Base-by-base conservation (phyloP, 108 stramenopile genomes). In the Pseudonitzschia delicatissima region DNA sequence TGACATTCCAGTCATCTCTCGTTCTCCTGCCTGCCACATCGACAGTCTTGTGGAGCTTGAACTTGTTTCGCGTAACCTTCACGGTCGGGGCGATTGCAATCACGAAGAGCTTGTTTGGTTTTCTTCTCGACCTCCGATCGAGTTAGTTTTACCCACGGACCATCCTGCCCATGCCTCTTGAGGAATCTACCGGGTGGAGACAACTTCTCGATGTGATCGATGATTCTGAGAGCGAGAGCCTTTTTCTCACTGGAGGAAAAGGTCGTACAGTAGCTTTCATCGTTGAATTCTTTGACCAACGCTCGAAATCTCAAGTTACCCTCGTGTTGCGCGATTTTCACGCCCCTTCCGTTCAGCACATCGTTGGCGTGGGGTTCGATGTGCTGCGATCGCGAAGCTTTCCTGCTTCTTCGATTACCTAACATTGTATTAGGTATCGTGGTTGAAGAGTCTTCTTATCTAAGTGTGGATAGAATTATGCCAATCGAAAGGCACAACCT, bases 141-240 rank as follows among this genome's bases (percentile, higher is more conserved):
- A 36, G 59, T 81, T 7, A 92, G 76, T 58, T 81, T 79, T 66
- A 86, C 87, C 88, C 88, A 89, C 25, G 85, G 85, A 1, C 87
- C 88, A 35, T 76, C 68, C n/a, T 87, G 73, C 8, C 85, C 82
- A 58, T 73, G 72, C 9, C 88, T 68, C 62, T 86, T 85, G 47
- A 92, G 77, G 66, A 92, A 92, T 21, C 91, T 64, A 17, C 91
- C 91, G 1, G 91, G 88, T 20, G 91, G 91, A 40, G 87, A 68
- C 18, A 92, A 73, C 13, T 36, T 45, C 36, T 70, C 29, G 42
- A 92, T 92, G 60, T 92, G 87, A 4, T 70, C 59, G 12, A 92
- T 73, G 42, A 92, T 90, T 48, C 88, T 78, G 52, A 78, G 73
- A n/a, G 91, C 85, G 26, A 92, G 77, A 18, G 83, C 87, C 44